phyloP scores from a whole-genome alignment of 148 eudicot genomes.

The Selenicereus undatus region DNA sequence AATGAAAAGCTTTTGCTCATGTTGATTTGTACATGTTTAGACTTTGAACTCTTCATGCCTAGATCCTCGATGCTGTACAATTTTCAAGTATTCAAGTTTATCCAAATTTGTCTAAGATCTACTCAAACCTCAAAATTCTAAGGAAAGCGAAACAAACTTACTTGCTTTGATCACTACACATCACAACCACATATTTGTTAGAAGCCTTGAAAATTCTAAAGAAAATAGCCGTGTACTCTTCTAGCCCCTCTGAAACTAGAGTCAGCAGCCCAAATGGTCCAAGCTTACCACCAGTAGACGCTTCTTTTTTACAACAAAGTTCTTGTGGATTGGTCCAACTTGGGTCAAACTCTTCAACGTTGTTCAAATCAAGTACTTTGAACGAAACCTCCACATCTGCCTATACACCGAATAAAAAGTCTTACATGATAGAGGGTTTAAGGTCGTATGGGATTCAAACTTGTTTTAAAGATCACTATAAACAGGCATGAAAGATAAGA shows the following conservation, averaged over 20 bases:
- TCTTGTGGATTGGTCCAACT: slow-evolving; percentile 35
- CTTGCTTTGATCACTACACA: slow-evolving; percentile 44
- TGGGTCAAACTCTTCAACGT: slow-evolving; percentile 32
- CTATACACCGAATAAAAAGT: slow-evolving; percentile 17
- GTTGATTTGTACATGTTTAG: too few relatives aligned
- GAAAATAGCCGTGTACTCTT: slow-evolving; percentile 40
- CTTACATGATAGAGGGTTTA: background rate
- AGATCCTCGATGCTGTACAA: too few relatives aligned
- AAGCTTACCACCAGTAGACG: slow-evolving; percentile 24
- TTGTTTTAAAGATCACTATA: background rate
- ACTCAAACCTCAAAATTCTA: background rate
- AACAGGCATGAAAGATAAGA: background rate
- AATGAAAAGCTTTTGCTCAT: too few relatives aligned
- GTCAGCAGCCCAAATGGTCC: slow-evolving; percentile 43
- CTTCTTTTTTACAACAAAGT: slow-evolving; percentile 35
- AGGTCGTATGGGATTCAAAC: background rate
- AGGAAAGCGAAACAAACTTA: background rate
- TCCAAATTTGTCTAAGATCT: background rate
- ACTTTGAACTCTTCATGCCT: too few relatives aligned
- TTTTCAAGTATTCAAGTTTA: background rate
- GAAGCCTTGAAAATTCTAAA: slow-evolving; percentile 33
- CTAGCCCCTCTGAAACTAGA: slow-evolving; percentile 28
- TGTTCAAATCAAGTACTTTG: slow-evolving; percentile 21
- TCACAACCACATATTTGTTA: slow-evolving; percentile 28
- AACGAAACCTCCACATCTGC: slow-evolving; percentile 55